Conservation (phyloP, 1,284 basidiomycete genomes). For the Moniliophthora roreri region DNA sequence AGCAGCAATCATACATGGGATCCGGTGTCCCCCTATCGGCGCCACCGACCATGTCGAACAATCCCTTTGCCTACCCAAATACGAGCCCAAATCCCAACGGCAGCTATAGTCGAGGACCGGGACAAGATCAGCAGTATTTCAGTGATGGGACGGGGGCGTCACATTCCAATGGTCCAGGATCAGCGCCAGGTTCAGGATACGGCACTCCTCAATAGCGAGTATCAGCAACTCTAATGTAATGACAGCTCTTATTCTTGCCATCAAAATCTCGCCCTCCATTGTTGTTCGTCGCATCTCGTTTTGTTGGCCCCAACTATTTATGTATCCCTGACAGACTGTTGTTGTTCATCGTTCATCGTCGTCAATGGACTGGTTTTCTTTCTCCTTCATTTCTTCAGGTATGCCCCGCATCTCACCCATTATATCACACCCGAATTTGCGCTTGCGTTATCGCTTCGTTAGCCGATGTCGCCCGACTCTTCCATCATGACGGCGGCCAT, state of each 20-base stretch:
- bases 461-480: constrained; percentile 1
- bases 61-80: constrained; percentile 44
- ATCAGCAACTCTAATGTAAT: not conserved
- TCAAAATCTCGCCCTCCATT: constrained; percentile 6
- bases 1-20: constrained; percentile 30
- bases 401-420: not conserved
- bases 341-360: not conserved
- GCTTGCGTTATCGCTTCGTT: not conserved
- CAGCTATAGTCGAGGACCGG: constrained; percentile 9
- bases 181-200: constrained; percentile 45
- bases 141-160: constrained; percentile 31
- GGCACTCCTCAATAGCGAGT: constrained; percentile 43
- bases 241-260: constrained; percentile 7
- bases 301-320: not conserved
- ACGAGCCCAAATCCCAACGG: constrained; percentile 16
- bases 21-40: constrained; percentile 55
- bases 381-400: not conserved
- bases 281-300: not conserved
- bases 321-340: not conserved
- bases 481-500: constrained; percentile 5
- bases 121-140: constrained; percentile 26
- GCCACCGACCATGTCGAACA: constrained; percentile 44
- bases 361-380: not conserved
- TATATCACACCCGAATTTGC: not conserved
- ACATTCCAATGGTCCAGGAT: constrained; percentile 33